Base-by-base conservation (phyloP, 2,329 filamentous ascomycete genomes). In the Cladophialophora carrionii region DNA sequence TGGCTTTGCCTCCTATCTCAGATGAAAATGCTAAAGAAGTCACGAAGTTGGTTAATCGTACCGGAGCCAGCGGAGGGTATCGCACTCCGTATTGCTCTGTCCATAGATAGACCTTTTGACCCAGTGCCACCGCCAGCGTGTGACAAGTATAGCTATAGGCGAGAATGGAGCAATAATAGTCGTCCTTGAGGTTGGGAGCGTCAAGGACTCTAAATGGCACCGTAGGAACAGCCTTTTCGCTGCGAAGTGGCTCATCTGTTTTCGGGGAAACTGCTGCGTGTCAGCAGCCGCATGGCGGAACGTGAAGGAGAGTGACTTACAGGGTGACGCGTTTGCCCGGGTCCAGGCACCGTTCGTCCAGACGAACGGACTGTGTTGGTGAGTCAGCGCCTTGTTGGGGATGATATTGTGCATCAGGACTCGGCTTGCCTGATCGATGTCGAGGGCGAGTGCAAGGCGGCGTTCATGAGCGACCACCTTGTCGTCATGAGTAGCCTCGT, bases 21-120 rank as follows among this genome's bases (percentile, higher is more conserved):
- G 94, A 97, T 1, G 95, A 98, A 77, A 98, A 98, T 0, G 90
- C 88, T n/a, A 98, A 77, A 5, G 91, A 92, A 0, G 92, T 96
- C 49, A 99, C 83, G 72, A 88, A 85, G 61, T 80, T 81, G n/a
- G 73, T 73, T 20, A 65, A 76, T 73, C 71, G 77, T 65, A 71
- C 76, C 74, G 80, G 87, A 85, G 71, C 79, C 74, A 78, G 84
- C 76, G 84, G 83, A 17, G 84, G 82, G 62, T 83, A 83, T 43
- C 84, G 82, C 22, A 92, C 89, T 2, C 90, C 89, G 32, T 82
- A 80, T 37, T 81, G 77, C 74, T 98, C 93, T 0, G 92, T 94
- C 95, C 94, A 99, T 4, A 91, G 85, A 75, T 96, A 97, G 4
- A 99, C 85, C 41, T 88, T 82, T 61, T 88, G 87, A 0, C 88